These are phyloP conservation scores for Selaginella tamariscina DNA, from an alignment of 75 land plant genomes.

Conservation along the genomic window DNA sequence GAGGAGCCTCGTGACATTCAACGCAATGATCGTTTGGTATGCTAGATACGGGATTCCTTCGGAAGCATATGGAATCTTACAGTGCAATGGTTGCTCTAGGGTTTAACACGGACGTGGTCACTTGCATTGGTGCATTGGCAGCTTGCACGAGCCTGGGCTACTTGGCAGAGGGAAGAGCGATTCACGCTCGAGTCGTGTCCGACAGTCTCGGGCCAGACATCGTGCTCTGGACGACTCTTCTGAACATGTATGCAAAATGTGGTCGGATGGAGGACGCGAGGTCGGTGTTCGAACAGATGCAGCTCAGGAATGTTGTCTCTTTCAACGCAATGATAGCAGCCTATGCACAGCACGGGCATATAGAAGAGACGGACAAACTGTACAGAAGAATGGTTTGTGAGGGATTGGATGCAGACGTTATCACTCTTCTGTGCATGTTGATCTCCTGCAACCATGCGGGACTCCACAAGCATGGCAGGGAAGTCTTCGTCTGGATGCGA, in stretches of 20 bases:
- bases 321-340: slow-evolving; percentile 5
- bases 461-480: neutral
- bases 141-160: neutral
- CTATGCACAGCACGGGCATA: neutral
- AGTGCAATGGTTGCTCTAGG: slow-evolving; percentile 1
- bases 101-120: neutral
- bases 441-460: neutral
- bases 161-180: neutral
- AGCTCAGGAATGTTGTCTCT: neutral
- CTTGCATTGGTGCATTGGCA: neutral
- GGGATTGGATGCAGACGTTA: neutral
- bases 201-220: neutral
- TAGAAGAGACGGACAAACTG: neutral
- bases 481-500: neutral
- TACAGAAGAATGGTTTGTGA: neutral
- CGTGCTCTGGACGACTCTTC: neutral
- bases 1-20: neutral
- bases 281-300: neutral
- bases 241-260: slow-evolving; percentile 13
- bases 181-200: neutral
- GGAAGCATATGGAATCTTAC: neutral
- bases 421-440: neutral
- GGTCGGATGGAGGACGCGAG: neutral
- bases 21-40: neutral
- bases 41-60: neutral